These are phyloP conservation scores for Pittosporum tobira DNA, from an alignment of 129 eudicot species.

Conservation along the genomic window DNA sequence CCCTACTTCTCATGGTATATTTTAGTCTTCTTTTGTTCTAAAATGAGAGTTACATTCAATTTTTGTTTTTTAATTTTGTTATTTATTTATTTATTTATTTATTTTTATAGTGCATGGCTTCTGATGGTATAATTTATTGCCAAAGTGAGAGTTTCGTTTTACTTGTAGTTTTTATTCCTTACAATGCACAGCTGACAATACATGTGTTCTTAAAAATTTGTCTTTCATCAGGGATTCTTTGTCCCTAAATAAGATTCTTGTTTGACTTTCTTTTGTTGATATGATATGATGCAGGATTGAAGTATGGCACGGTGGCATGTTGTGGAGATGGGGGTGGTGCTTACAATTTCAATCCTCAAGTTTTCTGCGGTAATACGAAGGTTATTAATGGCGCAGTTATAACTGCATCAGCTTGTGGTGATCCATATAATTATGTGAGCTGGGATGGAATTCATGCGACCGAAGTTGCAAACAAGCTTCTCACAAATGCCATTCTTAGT, in stretches of 20 bases:
- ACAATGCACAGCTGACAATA: too few relatives aligned
- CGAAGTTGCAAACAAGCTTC: slow-evolving; percentile 66
- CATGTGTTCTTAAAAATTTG: too few relatives aligned
- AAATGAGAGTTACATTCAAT: too few relatives aligned
- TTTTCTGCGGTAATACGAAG: slow-evolving; percentile 64
- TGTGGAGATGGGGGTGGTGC: slow-evolving; percentile 72
- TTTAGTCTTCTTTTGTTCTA: background rate
- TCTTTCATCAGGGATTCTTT: too few relatives aligned
- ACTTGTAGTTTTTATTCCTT: too few relatives aligned
- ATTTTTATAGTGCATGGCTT: too few relatives aligned
- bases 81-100: too few relatives aligned
- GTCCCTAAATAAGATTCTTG: background rate
- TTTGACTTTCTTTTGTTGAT: background rate
- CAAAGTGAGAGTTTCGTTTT: too few relatives aligned
- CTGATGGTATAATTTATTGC: too few relatives aligned
- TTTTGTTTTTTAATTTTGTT: too few relatives aligned
- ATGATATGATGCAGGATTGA: slow-evolving; percentile 35
- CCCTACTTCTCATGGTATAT: slow-evolving; percentile 76
- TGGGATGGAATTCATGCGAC: slow-evolving; percentile 90
- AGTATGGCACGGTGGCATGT: slow-evolving; percentile 61
- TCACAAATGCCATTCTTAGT: slow-evolving; percentile 45
- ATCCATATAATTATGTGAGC: slow-evolving; percentile 73
- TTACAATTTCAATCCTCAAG: slow-evolving; percentile 47
- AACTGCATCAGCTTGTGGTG: slow-evolving; percentile 56
- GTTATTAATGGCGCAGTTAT: slow-evolving; percentile 35